Evolutionary conservation across 176 grass and related monocot species (phyloP), one percentile per base, ranked within the genome.

Genomic region (Juncus effusus): DNA sequence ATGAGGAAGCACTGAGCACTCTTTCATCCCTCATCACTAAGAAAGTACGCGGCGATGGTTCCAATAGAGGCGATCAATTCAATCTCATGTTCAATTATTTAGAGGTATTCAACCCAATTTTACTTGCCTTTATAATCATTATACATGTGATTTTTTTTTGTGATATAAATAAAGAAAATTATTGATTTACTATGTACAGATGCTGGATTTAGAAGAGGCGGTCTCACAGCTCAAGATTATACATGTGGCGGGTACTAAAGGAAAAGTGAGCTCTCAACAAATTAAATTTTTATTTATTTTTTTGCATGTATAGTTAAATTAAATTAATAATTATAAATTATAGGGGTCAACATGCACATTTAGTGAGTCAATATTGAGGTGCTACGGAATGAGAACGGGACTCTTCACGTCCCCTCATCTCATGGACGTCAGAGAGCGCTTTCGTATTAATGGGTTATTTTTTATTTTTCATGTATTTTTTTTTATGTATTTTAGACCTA

Each of bases 231-330:
- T 99, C 50, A 90, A 93, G 40, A 80, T 99, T 53, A 78, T 99
- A 74, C 94, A 99, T 36, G 88, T 99, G 62, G 88, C 88, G 1
- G 94, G 94, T 39, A 93, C 94, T 7, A 99, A 99, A 74, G 94
- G 94, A 42, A 93, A 99, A 88, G 88, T 93, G 58, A 42, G 16
- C 4, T 69, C 11, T 64, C 19, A 9, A 13, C 39, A 13, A 57
- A 28, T 28, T 28, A 28, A 28, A 28, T 28, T 51, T 64, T 6
- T 64, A 3, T 49, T 75, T 61, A 15, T 5, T 62, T 40, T 38
- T 35, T 40, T 0, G 59, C 50, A 75, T 10, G 11, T 45, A 37
- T 74, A 42, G 37, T 62, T 51, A 7, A 7, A 28, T 28, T 28
- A 28, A 28, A 28, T 28, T 28, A 28, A 28, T 0, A 28, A 28